Evolutionary conservation across 768 basidiomycete species (phyloP).

Genomic region (Kwoniella europaea): DNA sequence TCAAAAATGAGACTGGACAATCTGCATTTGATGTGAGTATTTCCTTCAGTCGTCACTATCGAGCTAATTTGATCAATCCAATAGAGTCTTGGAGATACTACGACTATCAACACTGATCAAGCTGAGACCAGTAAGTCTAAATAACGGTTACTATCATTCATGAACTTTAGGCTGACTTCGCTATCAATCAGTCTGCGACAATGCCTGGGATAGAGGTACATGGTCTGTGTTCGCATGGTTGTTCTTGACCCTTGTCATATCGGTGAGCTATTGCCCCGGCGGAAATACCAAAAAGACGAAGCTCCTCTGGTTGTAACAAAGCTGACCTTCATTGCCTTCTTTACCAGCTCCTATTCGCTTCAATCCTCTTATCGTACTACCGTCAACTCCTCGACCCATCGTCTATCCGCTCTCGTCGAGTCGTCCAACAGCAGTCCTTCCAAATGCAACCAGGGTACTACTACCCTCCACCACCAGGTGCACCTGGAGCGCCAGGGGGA

Average conservation of each 20-base stretch:
- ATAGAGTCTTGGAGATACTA: conserved; percentile 23
- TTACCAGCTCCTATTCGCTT: conserved; percentile 64
- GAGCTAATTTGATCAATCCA: not conserved
- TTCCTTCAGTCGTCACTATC: not conserved
- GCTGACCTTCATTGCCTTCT: too few species aligned
- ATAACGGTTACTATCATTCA: not conserved
- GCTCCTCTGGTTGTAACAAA: too few species aligned
- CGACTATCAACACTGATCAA: conserved; percentile 27
- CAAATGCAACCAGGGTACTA: conserved; percentile 36
- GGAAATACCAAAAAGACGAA: too few species aligned
- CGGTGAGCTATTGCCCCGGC: conserved; percentile 60
- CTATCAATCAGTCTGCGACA: conserved; percentile 66
- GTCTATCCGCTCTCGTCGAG: conserved; percentile 55
- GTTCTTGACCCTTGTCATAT: conserved; percentile 62
- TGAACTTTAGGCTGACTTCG: not conserved
- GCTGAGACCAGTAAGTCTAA: conserved; percentile 27
- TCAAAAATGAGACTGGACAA: conserved; percentile 22
- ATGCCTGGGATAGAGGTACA: conserved; percentile 68
- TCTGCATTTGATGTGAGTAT: conserved; percentile 31
- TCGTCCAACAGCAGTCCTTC: conserved; percentile 30
- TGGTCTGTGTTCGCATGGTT: conserved; percentile 72
- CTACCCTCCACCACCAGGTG: conserved; percentile 31
- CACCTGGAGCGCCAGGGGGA: not conserved
- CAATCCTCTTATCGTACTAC: conserved; percentile 72
- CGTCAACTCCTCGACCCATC: conserved; percentile 75